These are phyloP conservation scores for Hypseocharis bilobata DNA, from an alignment of 441 rosid species.

Conservation along the genomic window DNA sequence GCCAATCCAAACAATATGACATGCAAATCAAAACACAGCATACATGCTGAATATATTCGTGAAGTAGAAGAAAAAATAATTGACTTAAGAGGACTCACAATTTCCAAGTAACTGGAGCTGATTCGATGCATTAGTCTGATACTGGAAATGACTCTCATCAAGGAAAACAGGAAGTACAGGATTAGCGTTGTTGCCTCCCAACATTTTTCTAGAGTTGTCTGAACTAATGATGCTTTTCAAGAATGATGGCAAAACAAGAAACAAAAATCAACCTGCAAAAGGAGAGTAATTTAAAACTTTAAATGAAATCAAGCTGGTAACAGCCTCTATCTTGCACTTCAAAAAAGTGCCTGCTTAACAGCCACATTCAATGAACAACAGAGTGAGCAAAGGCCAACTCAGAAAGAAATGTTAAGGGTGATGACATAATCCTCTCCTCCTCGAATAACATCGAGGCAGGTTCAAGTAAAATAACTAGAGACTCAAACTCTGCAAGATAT, in stretches of 20 bases:
- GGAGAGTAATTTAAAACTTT: too few species aligned
- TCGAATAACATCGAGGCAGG: too few species aligned
- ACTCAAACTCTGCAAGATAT: too few species aligned
- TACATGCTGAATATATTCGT: too few species aligned
- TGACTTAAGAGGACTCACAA: slow-evolving; percentile 34
- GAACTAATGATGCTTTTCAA: neutral
- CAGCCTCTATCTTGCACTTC: neutral
- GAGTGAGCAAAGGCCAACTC: neutral
- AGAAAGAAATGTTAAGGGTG: neutral
- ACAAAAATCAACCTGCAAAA: neutral
- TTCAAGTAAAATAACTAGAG: too few species aligned
- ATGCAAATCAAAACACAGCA: neutral
- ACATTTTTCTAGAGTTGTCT: slow-evolving; percentile 30
- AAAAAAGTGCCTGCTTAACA: neutral
- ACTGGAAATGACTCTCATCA: slow-evolving; percentile 45
- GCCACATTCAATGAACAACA: neutral
- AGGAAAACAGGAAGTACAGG: slow-evolving; percentile 39
- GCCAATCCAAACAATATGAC: neutral
- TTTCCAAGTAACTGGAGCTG: slow-evolving; percentile 62
- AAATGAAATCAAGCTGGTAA: too few species aligned
- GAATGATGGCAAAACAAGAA: neutral
- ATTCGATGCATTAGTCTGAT: slow-evolving; percentile 49
- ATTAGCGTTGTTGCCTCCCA: slow-evolving; percentile 52
- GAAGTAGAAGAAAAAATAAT: neutral
- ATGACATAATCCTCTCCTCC: neutral